Conservation (phyloP, 1,284 basidiomycete genomes). For the Anthracocystis setariae region DNA sequence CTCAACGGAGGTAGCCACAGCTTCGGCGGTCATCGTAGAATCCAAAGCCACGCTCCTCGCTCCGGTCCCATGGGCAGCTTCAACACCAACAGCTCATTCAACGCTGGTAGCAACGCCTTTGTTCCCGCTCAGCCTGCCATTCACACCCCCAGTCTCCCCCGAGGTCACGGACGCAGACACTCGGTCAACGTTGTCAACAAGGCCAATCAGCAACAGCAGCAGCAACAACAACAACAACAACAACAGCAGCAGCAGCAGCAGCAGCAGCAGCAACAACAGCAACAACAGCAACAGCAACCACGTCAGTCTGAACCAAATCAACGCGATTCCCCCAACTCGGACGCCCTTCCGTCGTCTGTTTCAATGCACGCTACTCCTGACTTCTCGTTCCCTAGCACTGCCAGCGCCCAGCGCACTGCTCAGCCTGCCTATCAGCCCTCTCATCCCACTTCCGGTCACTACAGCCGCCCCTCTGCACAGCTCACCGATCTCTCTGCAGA, state of each 20-base stretch:
- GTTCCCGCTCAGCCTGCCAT: constrained; percentile 24
- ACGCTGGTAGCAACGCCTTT: constrained; percentile 31
- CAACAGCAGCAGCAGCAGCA: constrained; percentile 41
- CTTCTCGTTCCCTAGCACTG: constrained; percentile 55
- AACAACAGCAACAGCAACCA: constrained; percentile 12
- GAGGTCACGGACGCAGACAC: constrained; percentile 89
- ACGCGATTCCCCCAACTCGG: constrained; percentile 31
- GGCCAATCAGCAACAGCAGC: constrained; percentile 55
- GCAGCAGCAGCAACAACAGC: constrained; percentile 20
- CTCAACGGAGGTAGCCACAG: constrained; percentile 25
- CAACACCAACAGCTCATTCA: constrained; percentile 58
- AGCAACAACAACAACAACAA: constrained; percentile 23
- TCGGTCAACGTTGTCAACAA: constrained; percentile 82
- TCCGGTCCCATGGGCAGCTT: constrained; percentile 75
- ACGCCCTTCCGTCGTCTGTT: constrained; percentile 17
- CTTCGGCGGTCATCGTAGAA: constrained; percentile 76
- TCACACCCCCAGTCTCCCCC: constrained; percentile 61
- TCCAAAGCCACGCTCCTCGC: constrained; percentile 77
- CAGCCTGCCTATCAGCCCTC: constrained; percentile 37
- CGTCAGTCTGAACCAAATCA: constrained; percentile 19
- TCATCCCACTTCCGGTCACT: constrained; percentile 43
- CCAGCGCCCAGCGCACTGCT: constrained; percentile 33
- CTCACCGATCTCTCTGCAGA: constrained; percentile 62
- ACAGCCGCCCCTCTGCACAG: constrained; percentile 62
- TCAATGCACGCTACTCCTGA: constrained; percentile 53